Conservation (phyloP, 352 stramenopile genomes). For the Blastocystis sp. region DNA sequence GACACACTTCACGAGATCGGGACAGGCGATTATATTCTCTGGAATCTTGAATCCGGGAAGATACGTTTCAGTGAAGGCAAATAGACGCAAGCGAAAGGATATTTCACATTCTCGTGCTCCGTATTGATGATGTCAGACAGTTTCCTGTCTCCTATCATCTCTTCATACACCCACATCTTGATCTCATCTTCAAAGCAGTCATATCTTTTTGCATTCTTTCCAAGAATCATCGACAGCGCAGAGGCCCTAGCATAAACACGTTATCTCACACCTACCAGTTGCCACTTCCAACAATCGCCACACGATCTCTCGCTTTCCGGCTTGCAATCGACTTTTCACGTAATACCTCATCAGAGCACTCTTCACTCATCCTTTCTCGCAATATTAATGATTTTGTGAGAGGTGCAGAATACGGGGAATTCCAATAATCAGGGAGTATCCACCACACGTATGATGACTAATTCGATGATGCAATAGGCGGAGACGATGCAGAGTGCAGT, state of each 20-base stretch:
- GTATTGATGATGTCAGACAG: constrained; percentile 91
- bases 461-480: no score
- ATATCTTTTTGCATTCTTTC: constrained; percentile 64
- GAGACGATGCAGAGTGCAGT: no score
- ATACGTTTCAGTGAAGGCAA: constrained; percentile 66
- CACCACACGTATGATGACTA: no score
- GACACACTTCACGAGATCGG: constrained; percentile 81
- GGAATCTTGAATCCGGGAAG: constrained; percentile 83
- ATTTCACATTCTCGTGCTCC: constrained; percentile 91
- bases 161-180: constrained; percentile 94
- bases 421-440: no score
- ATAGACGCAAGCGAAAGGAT: constrained; percentile 54
- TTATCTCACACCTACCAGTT: neutral
- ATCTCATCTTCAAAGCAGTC: constrained; percentile 79
- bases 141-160: constrained; percentile 80
- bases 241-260: constrained; percentile 35
- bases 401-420: no score
- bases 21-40: constrained; percentile 82
- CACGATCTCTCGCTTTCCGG: neutral
- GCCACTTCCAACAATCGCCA: constrained; percentile 31
- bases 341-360: neutral
- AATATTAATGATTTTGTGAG: no score
- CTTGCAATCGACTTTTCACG: neutral
- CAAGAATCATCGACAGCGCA: constrained; percentile 62
- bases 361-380: neutral